Base-by-base conservation (phyloP, 805 yeast genomes). In the Metahyphopichia silvanorum region DNA sequence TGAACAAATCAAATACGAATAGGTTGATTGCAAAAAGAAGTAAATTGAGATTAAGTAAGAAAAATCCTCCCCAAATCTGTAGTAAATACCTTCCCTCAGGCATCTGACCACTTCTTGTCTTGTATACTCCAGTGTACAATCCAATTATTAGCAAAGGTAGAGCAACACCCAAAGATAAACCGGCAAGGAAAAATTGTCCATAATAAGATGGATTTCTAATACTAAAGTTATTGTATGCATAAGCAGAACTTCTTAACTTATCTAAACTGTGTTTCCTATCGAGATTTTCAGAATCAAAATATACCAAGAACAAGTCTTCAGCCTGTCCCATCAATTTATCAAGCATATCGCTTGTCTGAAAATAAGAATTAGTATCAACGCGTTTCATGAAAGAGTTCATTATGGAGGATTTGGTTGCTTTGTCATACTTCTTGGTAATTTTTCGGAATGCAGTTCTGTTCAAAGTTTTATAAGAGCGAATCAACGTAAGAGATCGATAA, bases 21-120 rank as follows among this genome's bases (percentile, higher is more conserved):
- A 94, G 78, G 51, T 86, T 79, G 27, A 84, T 36, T 10, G 81
- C 79, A 51, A 89, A 80, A 2, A 86, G 60, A 16, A 80, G 44
- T 5, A 78, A 60, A 49, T 82, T 71, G n/a, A 89, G 42, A 20
- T 71, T 63, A 4, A 81, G 54, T 37, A 88, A 48, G 44, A 87
- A 74, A 55, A 87, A 88, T 1, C 98, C 98, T 6, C 82, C 97
- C 95, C 96, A 93, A 3, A 93, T 69, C 47, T 94, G 98, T 25
- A 91, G 56, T 35, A 91, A 49, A 37, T 62, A 80, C 27, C 56
- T 62, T 0, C 81, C 84, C 39, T 81, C 83, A 0, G 77, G 76
- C 3, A 76, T 52, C 1, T 51, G 53, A 0, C 69, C 65, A 4
- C 36, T 39, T 1, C 63, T 10, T 0, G 69, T 64, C 12, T 63